A percentile compares a stretch with the other conserved stretches of the same genome.
These are phyloP conservation scores for Deakozyma indianensis DNA, from an alignment of 805 yeast species.

Conservation along the genomic window DNA sequence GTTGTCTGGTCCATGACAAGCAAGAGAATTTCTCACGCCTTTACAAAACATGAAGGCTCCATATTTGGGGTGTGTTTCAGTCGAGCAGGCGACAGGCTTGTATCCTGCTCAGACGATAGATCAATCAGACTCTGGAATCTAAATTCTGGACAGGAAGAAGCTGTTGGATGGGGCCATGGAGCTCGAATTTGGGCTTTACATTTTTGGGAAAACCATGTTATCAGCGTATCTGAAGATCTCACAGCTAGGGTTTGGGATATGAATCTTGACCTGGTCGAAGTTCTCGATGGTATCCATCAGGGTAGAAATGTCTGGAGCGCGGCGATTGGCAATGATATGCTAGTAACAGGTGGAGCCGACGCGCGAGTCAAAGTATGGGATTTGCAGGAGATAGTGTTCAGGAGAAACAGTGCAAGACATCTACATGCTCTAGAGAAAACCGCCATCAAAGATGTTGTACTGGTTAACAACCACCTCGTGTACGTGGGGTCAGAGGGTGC, in stretches of 20 bases:
- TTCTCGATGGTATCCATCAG: conserved; percentile 38
- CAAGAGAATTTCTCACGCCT: conserved; percentile 31
- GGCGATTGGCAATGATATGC: conserved; percentile 40
- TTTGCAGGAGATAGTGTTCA: conserved; percentile 6
- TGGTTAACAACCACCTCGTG: neutral
- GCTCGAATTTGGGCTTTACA: conserved; percentile 83
- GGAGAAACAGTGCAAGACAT: neutral
- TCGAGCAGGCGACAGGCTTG: conserved; percentile 35
- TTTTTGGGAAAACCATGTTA: conserved; percentile 32
- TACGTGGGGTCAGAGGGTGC: conserved; percentile 11
- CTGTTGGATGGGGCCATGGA: conserved; percentile 93
- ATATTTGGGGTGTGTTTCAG: conserved; percentile 69
- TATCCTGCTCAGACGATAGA: conserved; percentile 89
- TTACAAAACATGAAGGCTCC: conserved; percentile 80
- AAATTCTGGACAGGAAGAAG: conserved; percentile 38
- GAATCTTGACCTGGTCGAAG: conserved; percentile 7
- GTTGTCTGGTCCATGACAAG: conserved; percentile 48
- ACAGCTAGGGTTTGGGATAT: conserved; percentile 65
- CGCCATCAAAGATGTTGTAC: neutral
- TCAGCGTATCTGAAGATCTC: conserved; percentile 79
- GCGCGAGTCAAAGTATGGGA: conserved; percentile 63
- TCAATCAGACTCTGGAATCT: conserved; percentile 68
- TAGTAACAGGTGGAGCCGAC: conserved; percentile 89
- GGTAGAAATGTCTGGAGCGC: conserved; percentile 76
- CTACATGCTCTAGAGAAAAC: neutral